Evolutionary conservation across 257 asterid genomes (phyloP).

Genomic region (Knoxia roxburghii): DNA sequence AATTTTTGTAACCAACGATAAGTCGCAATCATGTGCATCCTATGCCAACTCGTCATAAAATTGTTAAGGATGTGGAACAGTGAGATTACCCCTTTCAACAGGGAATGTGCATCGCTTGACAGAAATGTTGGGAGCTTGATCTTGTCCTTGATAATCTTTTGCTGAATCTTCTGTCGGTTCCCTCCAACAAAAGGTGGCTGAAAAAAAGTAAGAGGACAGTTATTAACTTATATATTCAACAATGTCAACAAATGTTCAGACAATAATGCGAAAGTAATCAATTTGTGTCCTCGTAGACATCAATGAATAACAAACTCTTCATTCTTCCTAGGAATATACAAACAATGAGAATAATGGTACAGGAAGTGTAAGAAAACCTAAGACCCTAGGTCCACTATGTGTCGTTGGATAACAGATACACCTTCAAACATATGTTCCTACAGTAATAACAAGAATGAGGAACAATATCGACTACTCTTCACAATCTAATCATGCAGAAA

Average conservation of each 20-base stretch:
- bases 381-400: not conserved
- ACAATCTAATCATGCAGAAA: not conserved
- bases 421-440: not conserved
- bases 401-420: not conserved
- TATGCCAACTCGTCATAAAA: not conserved
- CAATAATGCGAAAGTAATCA: not conserved
- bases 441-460: not conserved
- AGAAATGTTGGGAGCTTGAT: constrained; percentile 62
- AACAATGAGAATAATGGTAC: not conserved
- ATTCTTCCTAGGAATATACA: not conserved
- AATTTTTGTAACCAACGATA: not conserved
- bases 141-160: constrained; percentile 68
- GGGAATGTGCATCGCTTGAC: constrained; percentile 70
- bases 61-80: not conserved
- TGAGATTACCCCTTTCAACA: constrained; percentile 50
- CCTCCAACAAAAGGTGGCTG: constrained; percentile 70
- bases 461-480: not conserved
- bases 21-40: not conserved
- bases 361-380: not conserved
- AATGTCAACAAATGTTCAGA: not conserved
- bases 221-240: constrained; percentile 1
- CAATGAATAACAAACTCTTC: not conserved
- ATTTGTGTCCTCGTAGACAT: not conserved
- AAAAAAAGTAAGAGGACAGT: constrained; percentile 5
- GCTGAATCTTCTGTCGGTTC: constrained; percentile 61